Base-by-base conservation (phyloP, 2,329 filamentous ascomycete genomes). In the Monosporascus ibericus region DNA sequence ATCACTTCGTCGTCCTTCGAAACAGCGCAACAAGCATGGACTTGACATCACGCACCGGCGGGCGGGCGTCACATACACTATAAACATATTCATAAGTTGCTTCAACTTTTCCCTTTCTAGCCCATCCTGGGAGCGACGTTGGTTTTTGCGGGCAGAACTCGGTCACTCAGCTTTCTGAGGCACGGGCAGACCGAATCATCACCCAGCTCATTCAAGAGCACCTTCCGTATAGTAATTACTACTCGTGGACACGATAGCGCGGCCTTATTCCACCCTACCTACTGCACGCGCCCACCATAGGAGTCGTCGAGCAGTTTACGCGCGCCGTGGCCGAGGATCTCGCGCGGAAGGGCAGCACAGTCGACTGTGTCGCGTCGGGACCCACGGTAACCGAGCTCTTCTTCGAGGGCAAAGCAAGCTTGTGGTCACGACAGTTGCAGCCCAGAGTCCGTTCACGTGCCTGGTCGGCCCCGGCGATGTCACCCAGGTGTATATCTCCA, bases 301-400 rank as follows among this genome's bases (percentile, higher is more conserved):
- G 79, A 47, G 78, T 81, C 8, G 73, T 85, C 40, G 80, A 85
- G 63, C 78, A 83, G 63, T 76, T 84, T 69, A 75, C 75, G 0
- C 74, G 79, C 11, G 67, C 76, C 3, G 64, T 84, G 54, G 72
- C 76, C 44, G 84, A 82, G 64, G 80, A 82, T 49, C 72, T 84
- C 22, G 78, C 72, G 1, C 58, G 66, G 9, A 76, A 73, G 58
- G 75, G 75, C 2, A 79, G 83, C 62, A 64, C 60, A 5, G 77
- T 80, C 18, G 80, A 81, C 59, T 70, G 70, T 11, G 65, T 81
- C 17, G 74, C 76, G 1, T 78, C 78, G 0, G 78, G 77, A 0
- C 79, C 80, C 1, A 84, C 78, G 0, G 75, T 65, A 0, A 83
- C 81, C 0, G 79, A 81, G 5, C 63, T 84, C 34, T 84, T 84